A percentile compares a stretch with the other conserved stretches of the same genome.
These are phyloP conservation scores for Arachnomyces sp. DNA, from an alignment of 2,329 filamentous ascomycete species.

Conservation along the genomic window DNA sequence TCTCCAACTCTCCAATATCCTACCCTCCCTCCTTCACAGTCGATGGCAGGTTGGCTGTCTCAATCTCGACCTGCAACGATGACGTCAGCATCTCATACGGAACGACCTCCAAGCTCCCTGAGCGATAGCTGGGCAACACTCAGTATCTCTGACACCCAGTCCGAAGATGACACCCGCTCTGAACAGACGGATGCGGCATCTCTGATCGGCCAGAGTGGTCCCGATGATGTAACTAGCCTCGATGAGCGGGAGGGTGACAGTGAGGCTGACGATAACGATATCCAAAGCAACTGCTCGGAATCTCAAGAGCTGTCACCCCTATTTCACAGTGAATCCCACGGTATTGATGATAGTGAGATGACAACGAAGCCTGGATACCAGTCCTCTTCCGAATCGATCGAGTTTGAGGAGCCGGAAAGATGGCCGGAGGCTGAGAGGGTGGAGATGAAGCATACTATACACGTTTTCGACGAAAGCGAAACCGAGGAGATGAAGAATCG, in stretches of 20 bases:
- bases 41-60: conserved; percentile 35
- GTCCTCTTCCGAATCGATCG: conserved; percentile 30
- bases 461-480: conserved; percentile 26
- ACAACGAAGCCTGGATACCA: conserved; percentile 28
- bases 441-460: conserved; percentile 36
- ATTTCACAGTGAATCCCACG: conserved; percentile 20
- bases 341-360: conserved; percentile 29
- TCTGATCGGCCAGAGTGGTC: conserved; percentile 34
- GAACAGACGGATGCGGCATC: conserved; percentile 38
- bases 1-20: conserved; percentile 32
- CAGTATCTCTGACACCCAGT: conserved; percentile 36
- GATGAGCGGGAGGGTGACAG: conserved; percentile 32
- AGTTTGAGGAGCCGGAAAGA: conserved; percentile 35
- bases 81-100: conserved; percentile 26
- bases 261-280: conserved; percentile 28
- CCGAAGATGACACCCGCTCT: conserved; percentile 38
- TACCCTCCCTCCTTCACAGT: conserved; percentile 33
- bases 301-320: conserved; percentile 24
- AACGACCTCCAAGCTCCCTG: conserved; percentile 25
- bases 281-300: conserved; percentile 21
- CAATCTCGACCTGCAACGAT: conserved; percentile 35
- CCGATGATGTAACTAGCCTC: conserved; percentile 40
- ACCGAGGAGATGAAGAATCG: conserved; percentile 21
- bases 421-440: conserved; percentile 33
- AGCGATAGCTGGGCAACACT: conserved; percentile 42